phyloP scores from a whole-genome alignment of 179 eudicot genomes.

The Spergularia azorica region DNA sequence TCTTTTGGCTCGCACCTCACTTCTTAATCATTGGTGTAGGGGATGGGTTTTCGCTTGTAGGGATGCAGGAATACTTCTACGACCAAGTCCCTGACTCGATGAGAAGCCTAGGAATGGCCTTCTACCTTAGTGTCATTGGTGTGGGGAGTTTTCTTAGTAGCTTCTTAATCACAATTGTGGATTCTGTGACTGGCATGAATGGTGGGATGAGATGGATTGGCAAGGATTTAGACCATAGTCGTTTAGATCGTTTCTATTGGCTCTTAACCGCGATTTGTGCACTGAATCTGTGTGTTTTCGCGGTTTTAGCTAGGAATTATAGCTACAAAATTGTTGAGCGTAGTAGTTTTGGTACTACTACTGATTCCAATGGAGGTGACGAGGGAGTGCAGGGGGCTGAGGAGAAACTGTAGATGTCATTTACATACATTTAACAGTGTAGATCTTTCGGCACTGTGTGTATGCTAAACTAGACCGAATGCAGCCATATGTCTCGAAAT shows the following conservation, averaged over 20 bases:
- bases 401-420: neutral
- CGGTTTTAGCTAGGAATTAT: conserved; percentile 44
- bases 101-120: conserved; percentile 77
- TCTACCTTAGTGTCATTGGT: conserved; percentile 66
- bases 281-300: conserved; percentile 45
- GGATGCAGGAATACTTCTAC: conserved; percentile 79
- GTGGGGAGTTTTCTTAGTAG: conserved; percentile 60
- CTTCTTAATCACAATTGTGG: conserved; percentile 44
- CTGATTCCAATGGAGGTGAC: conserved; percentile 37
- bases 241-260: conserved; percentile 71
- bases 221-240: conserved; percentile 59
- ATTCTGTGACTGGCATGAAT: conserved; percentile 38
- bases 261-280: conserved; percentile 43
- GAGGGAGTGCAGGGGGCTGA: neutral
- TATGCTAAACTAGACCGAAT: too few relatives aligned
- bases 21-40: conserved; percentile 55
- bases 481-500: too few relatives aligned
- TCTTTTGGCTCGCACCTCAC: conserved; percentile 71
- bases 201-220: conserved; percentile 63
- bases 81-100: conserved; percentile 79
- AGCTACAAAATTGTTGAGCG: conserved; percentile 57
- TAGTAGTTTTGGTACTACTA: conserved; percentile 20
- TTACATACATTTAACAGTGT: neutral
- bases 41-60: conserved; percentile 71
- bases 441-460: too few relatives aligned